A percentile compares a stretch with the other conserved stretches of the same genome.
These are phyloP conservation scores for Rhinocladiella similis DNA, from an alignment of 2,329 filamentous ascomycete genomes.

Conservation along the genomic window DNA sequence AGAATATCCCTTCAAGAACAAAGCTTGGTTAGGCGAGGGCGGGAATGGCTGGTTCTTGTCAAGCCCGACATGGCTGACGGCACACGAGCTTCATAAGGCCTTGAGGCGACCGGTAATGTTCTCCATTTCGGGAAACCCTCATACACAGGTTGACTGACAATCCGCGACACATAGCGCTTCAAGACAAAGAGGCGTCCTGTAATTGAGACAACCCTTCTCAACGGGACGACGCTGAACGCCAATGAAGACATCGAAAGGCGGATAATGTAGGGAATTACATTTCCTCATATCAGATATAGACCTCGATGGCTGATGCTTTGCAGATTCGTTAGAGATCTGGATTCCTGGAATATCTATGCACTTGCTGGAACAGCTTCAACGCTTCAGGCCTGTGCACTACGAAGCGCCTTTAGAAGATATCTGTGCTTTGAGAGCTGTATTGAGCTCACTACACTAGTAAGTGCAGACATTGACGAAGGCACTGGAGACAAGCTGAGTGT, in stretches of 20 bases:
- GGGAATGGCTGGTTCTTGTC: neutral
- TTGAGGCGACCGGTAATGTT: conserved; percentile 1
- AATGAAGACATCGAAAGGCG: neutral
- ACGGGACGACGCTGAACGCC: neutral
- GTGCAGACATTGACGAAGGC: neutral
- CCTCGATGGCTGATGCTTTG: neutral
- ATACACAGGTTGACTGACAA: neutral
- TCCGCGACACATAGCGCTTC: neutral
- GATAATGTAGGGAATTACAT: neutral
- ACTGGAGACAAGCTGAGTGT: neutral
- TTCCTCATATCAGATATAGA: neutral
- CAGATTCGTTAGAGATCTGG: conserved; percentile 2
- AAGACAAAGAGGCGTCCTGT: neutral
- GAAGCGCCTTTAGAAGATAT: neutral
- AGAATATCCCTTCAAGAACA: neutral
- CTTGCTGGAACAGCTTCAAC: neutral
- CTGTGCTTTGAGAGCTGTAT: neutral
- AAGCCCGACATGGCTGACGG: neutral
- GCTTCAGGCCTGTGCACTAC: too few species aligned
- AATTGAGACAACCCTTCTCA: neutral
- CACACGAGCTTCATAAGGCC: neutral
- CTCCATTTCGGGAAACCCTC: neutral
- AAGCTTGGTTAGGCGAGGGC: neutral
- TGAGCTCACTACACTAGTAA: neutral
- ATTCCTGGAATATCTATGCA: neutral